Base-by-base conservation (phyloP, 352 stramenopile genomes). In the Pythium phragmitis region DNA sequence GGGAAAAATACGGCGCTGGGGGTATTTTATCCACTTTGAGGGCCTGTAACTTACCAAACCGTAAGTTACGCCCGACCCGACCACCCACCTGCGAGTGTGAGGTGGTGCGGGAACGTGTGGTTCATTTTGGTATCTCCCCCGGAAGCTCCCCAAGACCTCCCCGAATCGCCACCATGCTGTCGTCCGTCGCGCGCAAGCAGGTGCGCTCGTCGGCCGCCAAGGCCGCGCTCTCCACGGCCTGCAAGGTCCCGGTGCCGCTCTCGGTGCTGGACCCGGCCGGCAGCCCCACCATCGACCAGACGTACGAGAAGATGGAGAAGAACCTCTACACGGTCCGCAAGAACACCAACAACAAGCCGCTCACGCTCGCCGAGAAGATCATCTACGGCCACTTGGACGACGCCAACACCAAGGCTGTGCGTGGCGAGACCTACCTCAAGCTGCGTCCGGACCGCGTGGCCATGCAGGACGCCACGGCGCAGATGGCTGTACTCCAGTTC, bases 401-500 rank as follows among this genome's bases (percentile, higher is more conserved):
- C 68, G 67, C 88, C 60, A 84, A 88, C 64, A 84, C 86, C 53
- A 74, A 87, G 50, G 79, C 90, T 12, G 88, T 93, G 52, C 85
- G 89, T 43, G 92, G 92, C 30, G 82, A 97, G 76, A 97, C 92
- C 28, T 98, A 97, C 78, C 75, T 97, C 37, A 97, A 97, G 85
- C 79, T 98, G 50, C 83, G 88, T 62, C 92, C 92, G 28, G 92
- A 98, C 76, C 87, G 92, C 67, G 91, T 98, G 34, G 92, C 92
- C 65, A 98, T 98, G 92, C 92, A 97, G 80, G 92, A 98, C 65
- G 92, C 92, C 28, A 98, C 92, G 50, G 92, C 92, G 23, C 92
- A 98, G 77, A 98, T 98, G 92, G 92, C 92, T 4, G 89, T 98
- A 78, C 83, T 98, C 58, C 92, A 98, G 81, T 98, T 98, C 81